Percentiles rank a stretch among this genome's conserved stretches.
Conservation (phyloP, 2,329 filamentous ascomycete species). For the Gaeumannomyces tritici region DNA sequence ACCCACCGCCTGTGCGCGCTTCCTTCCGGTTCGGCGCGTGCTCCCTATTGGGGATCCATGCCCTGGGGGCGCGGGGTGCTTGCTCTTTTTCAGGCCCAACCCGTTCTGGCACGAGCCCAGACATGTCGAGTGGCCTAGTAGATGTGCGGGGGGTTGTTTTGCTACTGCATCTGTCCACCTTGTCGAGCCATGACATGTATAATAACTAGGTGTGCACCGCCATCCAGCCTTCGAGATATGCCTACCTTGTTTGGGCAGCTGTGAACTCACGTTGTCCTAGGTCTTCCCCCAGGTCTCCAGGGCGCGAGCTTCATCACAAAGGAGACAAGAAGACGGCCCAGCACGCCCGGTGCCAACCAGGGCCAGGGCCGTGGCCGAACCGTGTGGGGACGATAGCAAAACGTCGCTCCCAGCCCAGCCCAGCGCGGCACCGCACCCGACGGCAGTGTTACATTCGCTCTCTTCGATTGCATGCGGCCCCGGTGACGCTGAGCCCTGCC, state of each 20-base stretch:
- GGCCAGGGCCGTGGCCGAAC: neutral
- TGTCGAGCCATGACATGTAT: neutral
- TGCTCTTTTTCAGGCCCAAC: neutral
- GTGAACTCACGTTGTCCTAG: too few species aligned
- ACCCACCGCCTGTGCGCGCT: neutral
- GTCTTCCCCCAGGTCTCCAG: neutral
- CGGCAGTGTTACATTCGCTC: neutral
- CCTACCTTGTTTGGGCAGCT: neutral
- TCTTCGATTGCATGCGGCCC: neutral
- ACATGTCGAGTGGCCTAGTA: too few species aligned
- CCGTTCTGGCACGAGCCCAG: too few species aligned
- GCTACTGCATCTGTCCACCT: too few species aligned
- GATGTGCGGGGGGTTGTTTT: too few species aligned
- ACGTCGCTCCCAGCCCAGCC: neutral
- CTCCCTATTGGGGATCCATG: neutral
- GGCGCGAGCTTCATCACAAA: neutral
- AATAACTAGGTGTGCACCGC: neutral
- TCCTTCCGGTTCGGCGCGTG: neutral
- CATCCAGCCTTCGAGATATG: neutral
- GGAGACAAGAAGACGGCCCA: neutral
- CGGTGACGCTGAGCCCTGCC: neutral
- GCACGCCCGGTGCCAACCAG: neutral
- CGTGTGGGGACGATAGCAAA: neutral
- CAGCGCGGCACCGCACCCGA: too few species aligned
- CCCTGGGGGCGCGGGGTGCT: neutral